Base-by-base conservation (phyloP, 2,329 filamentous ascomycete genomes). In the Clonostachys byssicola region DNA sequence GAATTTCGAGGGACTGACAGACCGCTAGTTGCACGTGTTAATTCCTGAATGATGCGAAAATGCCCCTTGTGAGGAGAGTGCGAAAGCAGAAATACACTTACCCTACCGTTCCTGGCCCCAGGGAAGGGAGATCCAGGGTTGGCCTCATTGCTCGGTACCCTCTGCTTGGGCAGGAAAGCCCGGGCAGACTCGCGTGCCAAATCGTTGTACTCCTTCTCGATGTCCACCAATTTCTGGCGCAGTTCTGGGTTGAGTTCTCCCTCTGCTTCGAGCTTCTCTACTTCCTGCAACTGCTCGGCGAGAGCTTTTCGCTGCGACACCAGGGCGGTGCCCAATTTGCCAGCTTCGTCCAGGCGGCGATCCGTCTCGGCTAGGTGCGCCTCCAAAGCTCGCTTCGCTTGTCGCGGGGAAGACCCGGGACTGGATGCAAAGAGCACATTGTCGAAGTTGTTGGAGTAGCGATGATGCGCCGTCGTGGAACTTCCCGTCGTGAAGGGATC, bases 161-260 rank as follows among this genome's bases (percentile, higher is more conserved):
- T 81, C 64, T 91, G 91, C 56, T 94, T 94, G 34, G 84, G 88
- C 50, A 97, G 71, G 63, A 96, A 92, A 3, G 89, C 91, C 54
- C 92, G 81, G 40, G 92, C 90, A 43, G 88, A 94, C 64, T 97
- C 92, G 52, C 87, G 80, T 12, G 92, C 91, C 42, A 97, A 85
- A 61, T 96, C 92, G 64, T 95, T 92, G 71, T 95, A 97, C 60
- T 99, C 94, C 65, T 83, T 89, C 66, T 99, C 94, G 50, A 99
- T 83, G 52, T 95, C 91, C 13, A 83, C 77, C 46, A 99, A 78
- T 67, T 88, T 91, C 59, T 86, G 80, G 50, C 88, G 88, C 58
- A 99, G 72, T 54, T 96, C 92, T 5, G 88, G 83, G 0, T 86
- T 85, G 45, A 97, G 82, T 52, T 96, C 88, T 20, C 81, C 82